Base-by-base conservation (phyloP, 768 basidiomycete species). In the Tubosaeta sp. region DNA sequence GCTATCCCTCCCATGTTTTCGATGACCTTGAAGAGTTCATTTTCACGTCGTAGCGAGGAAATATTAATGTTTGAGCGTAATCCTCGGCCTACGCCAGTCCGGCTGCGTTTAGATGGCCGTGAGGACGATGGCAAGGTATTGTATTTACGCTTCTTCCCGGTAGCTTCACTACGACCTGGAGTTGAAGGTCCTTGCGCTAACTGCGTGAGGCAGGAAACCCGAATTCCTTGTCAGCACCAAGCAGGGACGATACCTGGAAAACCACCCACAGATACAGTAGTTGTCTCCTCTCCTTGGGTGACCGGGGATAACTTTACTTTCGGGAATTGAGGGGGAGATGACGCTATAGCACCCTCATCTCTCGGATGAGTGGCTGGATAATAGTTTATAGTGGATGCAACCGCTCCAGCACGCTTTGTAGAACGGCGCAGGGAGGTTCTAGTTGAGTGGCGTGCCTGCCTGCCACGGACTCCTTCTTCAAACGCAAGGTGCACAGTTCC, bases 31-130 rank as follows among this genome's bases (percentile, higher is more conserved):
- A 83, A 62, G 43, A 93, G 65, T 65, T 94, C 91, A 53, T 87
- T 89, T 70, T 93, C 89, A 19, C 91, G 81, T 4, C 88, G 81
- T 36, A 90, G 71, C 51, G 85, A 77, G 14, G 90, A 88, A 22
- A 93, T 80, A 56, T 92, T 94, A 43, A 81, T 73, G 54, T 76
- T 79, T 25, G 70, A 52, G 27, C 69, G 64, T 7, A 46, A 49
- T 32, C 52, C 58, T 14, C 45, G 50, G 10, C 52, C 27, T n/a
- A 45, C 48, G 16, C 46, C 47, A 7, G 54, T 49, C 29, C 67
- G 55, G 25, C 44, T 55, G 38, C 60, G 58, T 35, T 69, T 65
- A 24, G 61, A 59, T 12, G 58, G 41, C 30, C 65, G 56, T 18
- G 55, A 44, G 19, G 53, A 46, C 10, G 32, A 35, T 14, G 46